phyloP scores from a whole-genome alignment of 257 asterid genomes.

The Ilex asprella region DNA sequence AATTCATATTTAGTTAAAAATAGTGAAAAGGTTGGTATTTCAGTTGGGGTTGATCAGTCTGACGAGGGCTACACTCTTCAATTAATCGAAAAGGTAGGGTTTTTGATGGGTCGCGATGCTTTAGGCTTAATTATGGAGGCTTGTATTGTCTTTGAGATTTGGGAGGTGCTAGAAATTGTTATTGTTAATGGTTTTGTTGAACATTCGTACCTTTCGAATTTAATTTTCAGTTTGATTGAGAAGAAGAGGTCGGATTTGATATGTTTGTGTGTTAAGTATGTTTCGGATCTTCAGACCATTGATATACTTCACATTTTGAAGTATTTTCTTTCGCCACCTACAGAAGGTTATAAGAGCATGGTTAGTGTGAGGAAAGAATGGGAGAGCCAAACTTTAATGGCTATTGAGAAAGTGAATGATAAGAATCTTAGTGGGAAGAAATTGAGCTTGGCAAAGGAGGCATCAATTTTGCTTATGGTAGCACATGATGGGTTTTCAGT shows the following conservation, averaged over 20 bases:
- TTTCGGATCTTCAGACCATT: conserved; percentile 52
- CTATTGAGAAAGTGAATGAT: conserved; percentile 48
- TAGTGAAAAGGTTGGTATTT: conserved; percentile 35
- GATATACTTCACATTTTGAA: conserved; percentile 69
- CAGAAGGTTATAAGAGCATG: conserved; percentile 42
- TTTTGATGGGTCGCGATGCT: conserved; percentile 50
- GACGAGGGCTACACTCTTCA: conserved; percentile 32
- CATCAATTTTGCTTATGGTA: conserved; percentile 63
- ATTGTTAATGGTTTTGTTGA: conserved; percentile 53
- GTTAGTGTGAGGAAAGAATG: conserved; percentile 58
- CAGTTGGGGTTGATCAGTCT: conserved; percentile 11
- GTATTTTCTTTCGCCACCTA: conserved; percentile 49
- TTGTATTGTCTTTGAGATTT: conserved; percentile 49
- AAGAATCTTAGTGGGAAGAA: conserved; percentile 29
- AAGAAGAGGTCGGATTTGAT: conserved; percentile 54
- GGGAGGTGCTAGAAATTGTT: conserved; percentile 58
- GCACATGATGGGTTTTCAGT: conserved; percentile 71
- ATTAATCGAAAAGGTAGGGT: conserved; percentile 46
- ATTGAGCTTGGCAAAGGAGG: conserved; percentile 42
- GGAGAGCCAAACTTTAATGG: conserved; percentile 70
- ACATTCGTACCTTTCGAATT: conserved; percentile 28
- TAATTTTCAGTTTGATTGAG: conserved; percentile 47
- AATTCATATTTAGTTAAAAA: conserved; percentile 38
- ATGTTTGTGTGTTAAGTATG: conserved; percentile 50
- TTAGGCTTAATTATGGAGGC: conserved; percentile 54